phyloP scores from a whole-genome alignment of 2,329 filamentous ascomycete species.

The Knufia petricola region DNA sequence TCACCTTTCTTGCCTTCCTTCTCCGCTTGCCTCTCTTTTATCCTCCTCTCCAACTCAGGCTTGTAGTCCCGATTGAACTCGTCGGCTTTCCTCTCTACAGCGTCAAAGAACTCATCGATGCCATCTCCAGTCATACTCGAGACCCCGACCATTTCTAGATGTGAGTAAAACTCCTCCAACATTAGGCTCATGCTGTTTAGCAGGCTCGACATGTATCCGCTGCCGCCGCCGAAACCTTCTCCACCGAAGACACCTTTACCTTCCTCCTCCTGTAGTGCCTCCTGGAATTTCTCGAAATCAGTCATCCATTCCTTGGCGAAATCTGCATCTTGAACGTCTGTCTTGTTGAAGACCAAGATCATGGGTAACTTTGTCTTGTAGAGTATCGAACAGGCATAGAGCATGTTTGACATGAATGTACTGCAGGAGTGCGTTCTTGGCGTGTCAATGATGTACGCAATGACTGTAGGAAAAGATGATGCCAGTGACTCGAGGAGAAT shows the following conservation, averaged over 20 bases:
- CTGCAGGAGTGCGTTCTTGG: constrained; percentile 85
- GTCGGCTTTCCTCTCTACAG: constrained; percentile 73
- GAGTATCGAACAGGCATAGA: constrained; percentile 95
- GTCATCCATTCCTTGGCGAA: constrained; percentile 99
- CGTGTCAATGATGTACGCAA: constrained; percentile 96
- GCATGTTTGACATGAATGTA: constrained; percentile 99
- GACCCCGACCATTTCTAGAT: constrained; percentile 85
- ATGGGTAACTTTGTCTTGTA: constrained; percentile 98
- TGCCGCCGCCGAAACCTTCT: constrained; percentile 64
- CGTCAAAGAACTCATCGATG: constrained; percentile 85
- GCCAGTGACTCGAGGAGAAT: constrained; percentile 90
- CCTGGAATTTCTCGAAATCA: constrained; percentile 92
- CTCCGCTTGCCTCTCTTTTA: constrained; percentile 63
- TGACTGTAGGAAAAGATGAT: constrained; percentile 88
- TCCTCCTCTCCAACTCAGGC: constrained; percentile 75
- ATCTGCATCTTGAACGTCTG: constrained; percentile 79
- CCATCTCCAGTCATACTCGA: constrained; percentile 87
- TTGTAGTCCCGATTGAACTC: constrained; percentile 89
- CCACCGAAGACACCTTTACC: constrained; percentile 65
- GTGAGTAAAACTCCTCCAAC: constrained; percentile 93
- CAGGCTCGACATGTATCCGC: constrained; percentile 90
- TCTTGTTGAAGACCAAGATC: constrained; percentile 99
- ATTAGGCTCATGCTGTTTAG: constrained; percentile 97
- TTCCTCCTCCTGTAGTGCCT: constrained; percentile 71
- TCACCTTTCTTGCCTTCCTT: constrained; percentile 64